These are phyloP conservation scores for Cercospora sesami DNA, from an alignment of 2,329 filamentous ascomycete species.

Conservation along the genomic window DNA sequence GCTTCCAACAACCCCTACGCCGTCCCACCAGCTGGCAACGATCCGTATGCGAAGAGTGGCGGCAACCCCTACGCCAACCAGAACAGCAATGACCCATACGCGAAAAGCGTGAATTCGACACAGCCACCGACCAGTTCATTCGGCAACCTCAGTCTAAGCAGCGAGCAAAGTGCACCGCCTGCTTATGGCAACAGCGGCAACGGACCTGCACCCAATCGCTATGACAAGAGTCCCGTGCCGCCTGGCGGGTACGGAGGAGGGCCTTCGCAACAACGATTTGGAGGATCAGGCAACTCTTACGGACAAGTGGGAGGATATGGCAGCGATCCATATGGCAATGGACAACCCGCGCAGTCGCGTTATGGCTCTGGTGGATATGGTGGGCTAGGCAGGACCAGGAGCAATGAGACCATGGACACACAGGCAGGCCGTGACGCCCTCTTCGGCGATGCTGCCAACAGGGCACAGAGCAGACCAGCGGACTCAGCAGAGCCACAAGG, in stretches of 20 bases:
- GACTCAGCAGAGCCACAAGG: constrained; percentile 8
- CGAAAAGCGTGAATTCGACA: constrained; percentile 29
- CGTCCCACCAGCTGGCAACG: constrained; percentile 41
- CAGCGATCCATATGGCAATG: constrained; percentile 53
- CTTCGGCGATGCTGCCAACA: constrained; percentile 59
- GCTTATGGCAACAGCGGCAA: constrained; percentile 35
- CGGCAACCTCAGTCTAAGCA: constrained; percentile 33
- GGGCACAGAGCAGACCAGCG: constrained; percentile 50
- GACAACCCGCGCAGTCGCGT: constrained; percentile 31
- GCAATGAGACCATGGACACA: constrained; percentile 51
- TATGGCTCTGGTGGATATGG: constrained; percentile 56
- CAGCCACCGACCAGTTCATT: constrained; percentile 37
- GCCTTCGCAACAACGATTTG: constrained; percentile 27
- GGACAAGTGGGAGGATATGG: constrained; percentile 53
- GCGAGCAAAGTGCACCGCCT: constrained; percentile 38
- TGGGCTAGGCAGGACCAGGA: constrained; percentile 53
- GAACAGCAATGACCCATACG: constrained; percentile 34
- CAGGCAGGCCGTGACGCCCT: constrained; percentile 64
- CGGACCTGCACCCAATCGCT: constrained; percentile 38
- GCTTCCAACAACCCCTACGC: constrained; percentile 58
- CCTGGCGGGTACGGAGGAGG: constrained; percentile 47
- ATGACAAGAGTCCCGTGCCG: constrained; percentile 49
- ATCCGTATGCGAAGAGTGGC: constrained; percentile 31
- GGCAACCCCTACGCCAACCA: constrained; percentile 39
- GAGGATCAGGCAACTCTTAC: constrained; percentile 36